phyloP scores from a whole-genome alignment of 1,284 basidiomycete genomes.

The Ganoderma leucocontextum region DNA sequence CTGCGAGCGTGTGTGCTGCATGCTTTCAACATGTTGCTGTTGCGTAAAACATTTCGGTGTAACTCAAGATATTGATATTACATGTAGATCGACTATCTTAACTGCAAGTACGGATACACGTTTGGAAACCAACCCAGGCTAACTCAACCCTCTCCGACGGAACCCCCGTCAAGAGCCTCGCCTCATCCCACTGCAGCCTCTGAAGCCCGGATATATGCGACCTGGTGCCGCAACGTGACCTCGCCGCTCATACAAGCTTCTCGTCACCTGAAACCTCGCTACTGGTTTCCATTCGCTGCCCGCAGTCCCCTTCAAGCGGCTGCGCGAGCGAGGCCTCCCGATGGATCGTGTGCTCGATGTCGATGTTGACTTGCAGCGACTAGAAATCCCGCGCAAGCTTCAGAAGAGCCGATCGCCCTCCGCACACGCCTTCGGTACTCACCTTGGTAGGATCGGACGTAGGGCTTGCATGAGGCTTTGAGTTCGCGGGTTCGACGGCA shows the following conservation, averaged over 20 bases:
- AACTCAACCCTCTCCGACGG: neutral
- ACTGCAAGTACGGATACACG: conserved; percentile 5
- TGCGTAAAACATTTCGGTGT: neutral
- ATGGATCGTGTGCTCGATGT: conserved; percentile 24
- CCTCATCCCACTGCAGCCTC: neutral
- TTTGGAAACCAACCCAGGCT: neutral
- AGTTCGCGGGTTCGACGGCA: neutral
- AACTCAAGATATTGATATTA: conserved; percentile 1
- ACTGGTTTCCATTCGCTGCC: neutral
- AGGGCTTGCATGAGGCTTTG: conserved; percentile 10
- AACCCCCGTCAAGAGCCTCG: conserved; percentile 2
- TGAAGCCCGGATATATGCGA: neutral
- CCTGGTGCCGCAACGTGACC: neutral
- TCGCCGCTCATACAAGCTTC: conserved; percentile 8
- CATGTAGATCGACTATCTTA: neutral
- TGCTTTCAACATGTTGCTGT: conserved; percentile 7
- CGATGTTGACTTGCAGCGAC: conserved; percentile 22
- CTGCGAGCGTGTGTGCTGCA: conserved; percentile 8
- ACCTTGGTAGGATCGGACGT: conserved; percentile 8
- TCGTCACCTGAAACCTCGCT: conserved; percentile 2
- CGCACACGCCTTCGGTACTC: neutral
- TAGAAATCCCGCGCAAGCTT: neutral
- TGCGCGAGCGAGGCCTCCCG: conserved; percentile 11
- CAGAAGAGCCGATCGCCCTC: neutral
- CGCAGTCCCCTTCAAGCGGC: neutral